Evolutionary conservation across 2,329 filamentous ascomycete genomes (phyloP), one percentile per base, ranked within the genome.

Genomic region (Pseudocercospora crystallina): DNA sequence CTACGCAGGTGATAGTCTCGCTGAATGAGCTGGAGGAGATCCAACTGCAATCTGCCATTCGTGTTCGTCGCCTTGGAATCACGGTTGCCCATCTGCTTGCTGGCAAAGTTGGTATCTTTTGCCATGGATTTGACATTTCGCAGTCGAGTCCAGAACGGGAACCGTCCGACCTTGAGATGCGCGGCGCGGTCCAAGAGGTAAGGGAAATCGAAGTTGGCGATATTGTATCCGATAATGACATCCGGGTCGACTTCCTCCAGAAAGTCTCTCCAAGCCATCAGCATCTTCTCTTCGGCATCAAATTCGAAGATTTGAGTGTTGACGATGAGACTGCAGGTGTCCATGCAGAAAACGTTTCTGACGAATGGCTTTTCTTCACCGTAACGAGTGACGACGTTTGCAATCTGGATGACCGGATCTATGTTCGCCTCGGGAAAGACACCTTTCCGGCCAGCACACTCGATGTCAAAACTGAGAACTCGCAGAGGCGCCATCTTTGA

Each of bases 181-280:
- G 81, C 89, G 8, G 91, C 94, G 39, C 94, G 83, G 49, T 96
- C 89, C 9, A 99, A 79, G 0, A 99, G 81, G 67, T 99, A 99
- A 0, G 92, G 92, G 58, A 99, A 97, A 76, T 99, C 94, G 72
- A 99, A 99, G 73, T 99, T 99, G 67, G 89, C 78, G 73, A 95
- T 99, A 71, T 99, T 99, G 84, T 99, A 99, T 39, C 94, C 94
- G 48, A 95, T 99, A 65, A 99, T 96, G 58, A 99, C 88, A 73
- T 99, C 94, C 0, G 94, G 92, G 60, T 99, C 94, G 1, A 94
- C 89, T 63, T 89, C 84, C 61, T 95, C 80, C 12, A 99, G 71
- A 59, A 99, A 99, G 53, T 95, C 81, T 64, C 88, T 85, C 94
- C 94, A 99, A 36, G 85, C 83, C 72, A 86, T 84, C n/a, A 99